Evolutionary conservation across 2,329 filamentous ascomycete genomes (phyloP).

Genomic region (Aspergillus piperis): DNA sequence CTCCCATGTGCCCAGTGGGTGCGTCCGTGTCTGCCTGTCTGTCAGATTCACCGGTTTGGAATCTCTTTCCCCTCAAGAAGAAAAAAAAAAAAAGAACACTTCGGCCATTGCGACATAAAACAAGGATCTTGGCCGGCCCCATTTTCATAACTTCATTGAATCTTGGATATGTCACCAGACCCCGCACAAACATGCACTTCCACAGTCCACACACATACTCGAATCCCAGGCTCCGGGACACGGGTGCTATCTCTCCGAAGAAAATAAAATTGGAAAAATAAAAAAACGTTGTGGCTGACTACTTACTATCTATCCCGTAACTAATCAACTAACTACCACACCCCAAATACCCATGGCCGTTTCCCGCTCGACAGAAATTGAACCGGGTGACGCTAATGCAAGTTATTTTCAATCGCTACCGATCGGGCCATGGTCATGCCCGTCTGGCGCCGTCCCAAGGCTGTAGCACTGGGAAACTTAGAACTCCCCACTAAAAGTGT

Average conservation of each 20-base stretch:
- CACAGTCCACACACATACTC: background rate
- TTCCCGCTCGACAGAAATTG: constrained; percentile 11
- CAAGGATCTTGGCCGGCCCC: constrained; percentile 11
- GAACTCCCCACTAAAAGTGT: constrained; percentile 24
- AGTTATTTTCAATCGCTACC: constrained; percentile 33
- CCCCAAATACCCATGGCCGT: background rate
- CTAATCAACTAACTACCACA: background rate
- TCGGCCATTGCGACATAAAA: background rate
- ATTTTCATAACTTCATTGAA: constrained; percentile 4
- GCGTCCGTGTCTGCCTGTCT: constrained; percentile 4
- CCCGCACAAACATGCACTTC: constrained; percentile 11
- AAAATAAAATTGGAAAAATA: no score
- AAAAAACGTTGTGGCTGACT: constrained; percentile 4
- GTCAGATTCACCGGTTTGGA: constrained; percentile 7
- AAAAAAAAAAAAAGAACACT: background rate
- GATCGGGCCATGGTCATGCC: constrained; percentile 17
- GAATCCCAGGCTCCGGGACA: constrained; percentile 16
- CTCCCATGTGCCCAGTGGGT: constrained; percentile 18
- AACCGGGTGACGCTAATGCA: constrained; percentile 41
- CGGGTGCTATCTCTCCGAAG: constrained; percentile 10
- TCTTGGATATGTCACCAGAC: constrained; percentile 15
- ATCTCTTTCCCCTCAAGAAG: background rate
- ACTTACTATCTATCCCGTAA: background rate
- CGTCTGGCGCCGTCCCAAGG: constrained; percentile 32
- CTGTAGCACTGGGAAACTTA: constrained; percentile 41